These are phyloP conservation scores for Grosmannia huntii DNA, from an alignment of 2,329 filamentous ascomycete species.

Conservation along the genomic window DNA sequence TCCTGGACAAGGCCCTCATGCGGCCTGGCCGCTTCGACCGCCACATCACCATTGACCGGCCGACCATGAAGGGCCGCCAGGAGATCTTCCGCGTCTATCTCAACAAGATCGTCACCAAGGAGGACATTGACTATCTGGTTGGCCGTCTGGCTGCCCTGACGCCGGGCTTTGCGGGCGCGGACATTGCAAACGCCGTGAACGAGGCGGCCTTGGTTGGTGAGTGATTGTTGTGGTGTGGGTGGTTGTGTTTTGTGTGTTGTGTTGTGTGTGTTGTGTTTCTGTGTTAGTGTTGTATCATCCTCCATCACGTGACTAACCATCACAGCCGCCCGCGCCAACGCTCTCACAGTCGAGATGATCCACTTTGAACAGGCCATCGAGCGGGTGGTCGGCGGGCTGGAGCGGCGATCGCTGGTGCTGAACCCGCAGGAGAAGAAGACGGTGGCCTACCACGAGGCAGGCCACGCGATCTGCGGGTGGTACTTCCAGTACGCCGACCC, in stretches of 20 bases:
- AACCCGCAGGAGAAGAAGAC: slow-evolving; percentile 81
- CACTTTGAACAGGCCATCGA: slow-evolving; percentile 98
- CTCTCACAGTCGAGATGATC: slow-evolving; percentile 67
- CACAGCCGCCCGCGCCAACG: slow-evolving; percentile 69
- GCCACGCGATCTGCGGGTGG: slow-evolving; percentile 97
- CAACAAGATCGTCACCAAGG: slow-evolving; percentile 84
- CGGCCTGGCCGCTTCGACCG: slow-evolving; percentile 92
- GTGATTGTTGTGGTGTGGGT: slow-evolving; percentile 18
- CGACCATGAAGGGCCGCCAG: slow-evolving; percentile 91
- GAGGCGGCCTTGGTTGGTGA: slow-evolving; percentile 91
- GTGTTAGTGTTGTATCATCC: no score
- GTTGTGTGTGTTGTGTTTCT: no score
- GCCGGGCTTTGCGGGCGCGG: slow-evolving; percentile 91
- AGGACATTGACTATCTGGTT: slow-evolving; percentile 76
- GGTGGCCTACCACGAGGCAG: slow-evolving; percentile 54
- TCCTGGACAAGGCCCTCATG: slow-evolving; percentile 92
- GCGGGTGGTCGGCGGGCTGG: slow-evolving; percentile 87
- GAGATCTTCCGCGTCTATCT: slow-evolving; percentile 95
- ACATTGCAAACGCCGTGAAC: slow-evolving; percentile 97
- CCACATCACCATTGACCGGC: slow-evolving; percentile 88
- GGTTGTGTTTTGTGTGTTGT: neutral
- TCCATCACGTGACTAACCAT: slow-evolving; percentile 25
- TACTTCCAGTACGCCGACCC: slow-evolving; percentile 95
- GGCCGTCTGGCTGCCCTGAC: slow-evolving; percentile 86
- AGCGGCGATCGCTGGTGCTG: slow-evolving; percentile 93